These are phyloP conservation scores for Rhizophagus clarus DNA, from an alignment of 192 early-diverging fungal genomes.

Conservation along the genomic window DNA sequence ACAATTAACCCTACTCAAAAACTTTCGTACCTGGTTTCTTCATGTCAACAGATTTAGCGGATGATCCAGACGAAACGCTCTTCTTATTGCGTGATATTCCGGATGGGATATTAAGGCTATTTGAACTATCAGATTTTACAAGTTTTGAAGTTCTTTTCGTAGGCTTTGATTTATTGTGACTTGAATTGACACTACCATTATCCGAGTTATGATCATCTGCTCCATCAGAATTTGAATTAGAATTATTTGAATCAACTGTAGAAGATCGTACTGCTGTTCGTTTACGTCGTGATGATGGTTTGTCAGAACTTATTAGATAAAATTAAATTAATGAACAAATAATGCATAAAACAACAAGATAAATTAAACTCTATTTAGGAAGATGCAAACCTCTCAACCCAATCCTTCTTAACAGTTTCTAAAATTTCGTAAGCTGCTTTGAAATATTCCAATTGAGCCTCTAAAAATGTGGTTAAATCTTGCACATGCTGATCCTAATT, in stretches of 20 bases:
- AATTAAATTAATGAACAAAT: background rate
- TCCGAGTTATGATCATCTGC: constrained; percentile 1
- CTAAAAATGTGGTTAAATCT: constrained; percentile 36
- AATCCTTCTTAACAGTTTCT: constrained; percentile 9
- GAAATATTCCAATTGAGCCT: constrained; percentile 37
- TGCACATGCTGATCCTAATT: constrained; percentile 37
- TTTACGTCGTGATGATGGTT: background rate
- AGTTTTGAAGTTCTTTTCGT: background rate
- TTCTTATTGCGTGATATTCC: background rate
- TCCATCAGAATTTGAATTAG: constrained; percentile 10
- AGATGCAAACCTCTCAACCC: constrained; percentile 23
- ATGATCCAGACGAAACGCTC: background rate
- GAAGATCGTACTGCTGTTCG: background rate
- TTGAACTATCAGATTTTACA: background rate
- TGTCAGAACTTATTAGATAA: background rate
- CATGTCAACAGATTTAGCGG: background rate
- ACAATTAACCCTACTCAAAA: background rate
- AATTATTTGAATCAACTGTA: constrained; percentile 4
- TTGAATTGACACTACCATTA: constrained; percentile 9
- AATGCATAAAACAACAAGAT: background rate
- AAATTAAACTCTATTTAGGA: background rate
- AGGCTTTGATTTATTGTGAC: background rate
- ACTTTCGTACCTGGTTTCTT: background rate
- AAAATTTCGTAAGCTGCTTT: constrained; percentile 25
- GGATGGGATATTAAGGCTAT: background rate